Conservation (phyloP, 2,329 filamentous ascomycete genomes). For the Elsinoe ampelina region DNA sequence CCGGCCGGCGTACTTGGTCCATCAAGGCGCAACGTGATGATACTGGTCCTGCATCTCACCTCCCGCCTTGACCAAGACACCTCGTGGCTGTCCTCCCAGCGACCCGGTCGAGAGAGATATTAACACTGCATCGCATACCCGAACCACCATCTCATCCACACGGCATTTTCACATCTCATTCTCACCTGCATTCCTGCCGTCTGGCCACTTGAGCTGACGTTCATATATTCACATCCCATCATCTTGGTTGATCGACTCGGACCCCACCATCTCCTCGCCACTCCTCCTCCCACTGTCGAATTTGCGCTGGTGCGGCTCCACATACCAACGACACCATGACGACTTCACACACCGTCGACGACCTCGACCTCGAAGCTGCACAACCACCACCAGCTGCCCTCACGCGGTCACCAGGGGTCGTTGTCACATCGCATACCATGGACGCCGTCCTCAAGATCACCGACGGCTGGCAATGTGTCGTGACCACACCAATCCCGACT, state of each 20-base stretch:
- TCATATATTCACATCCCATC: not conserved
- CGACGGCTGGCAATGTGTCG: constrained; percentile 5
- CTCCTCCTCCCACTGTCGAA: not conserved
- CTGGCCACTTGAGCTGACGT: not conserved
- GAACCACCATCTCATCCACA: not conserved
- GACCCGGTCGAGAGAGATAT: constrained; percentile 1
- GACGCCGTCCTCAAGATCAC: not conserved
- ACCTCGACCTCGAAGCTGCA: not conserved
- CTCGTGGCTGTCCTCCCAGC: constrained; percentile 1
- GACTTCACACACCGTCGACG: not conserved
- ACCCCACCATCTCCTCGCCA: not conserved
- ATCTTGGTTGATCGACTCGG: not conserved
- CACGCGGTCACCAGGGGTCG: not conserved
- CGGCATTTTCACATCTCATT: constrained; percentile 2
- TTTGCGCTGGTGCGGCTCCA: not conserved
- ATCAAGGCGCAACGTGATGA: not conserved
- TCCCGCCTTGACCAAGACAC: not conserved
- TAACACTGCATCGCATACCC: constrained; percentile 5
- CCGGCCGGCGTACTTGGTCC: not conserved
- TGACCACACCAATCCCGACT: not conserved
- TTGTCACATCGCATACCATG: not conserved
- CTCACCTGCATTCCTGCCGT: not conserved
- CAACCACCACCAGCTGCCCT: not conserved
- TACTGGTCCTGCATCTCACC: not conserved
- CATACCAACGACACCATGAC: not conserved